Conservation (phyloP, 2,329 filamentous ascomycete genomes). For the Hypomyces perniciosus region DNA sequence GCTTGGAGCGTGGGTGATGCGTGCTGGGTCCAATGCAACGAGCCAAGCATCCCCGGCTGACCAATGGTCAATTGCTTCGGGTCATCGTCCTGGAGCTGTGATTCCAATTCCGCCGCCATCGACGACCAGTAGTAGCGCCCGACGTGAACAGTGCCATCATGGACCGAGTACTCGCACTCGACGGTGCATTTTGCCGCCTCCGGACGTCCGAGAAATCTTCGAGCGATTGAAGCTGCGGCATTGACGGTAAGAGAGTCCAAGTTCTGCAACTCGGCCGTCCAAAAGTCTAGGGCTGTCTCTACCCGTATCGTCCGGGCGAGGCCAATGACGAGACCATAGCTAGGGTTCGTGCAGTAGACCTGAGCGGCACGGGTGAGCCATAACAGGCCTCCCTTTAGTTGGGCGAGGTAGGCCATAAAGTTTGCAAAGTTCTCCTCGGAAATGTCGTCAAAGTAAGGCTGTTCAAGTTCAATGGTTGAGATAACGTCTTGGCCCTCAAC, state of each 20-base stretch:
- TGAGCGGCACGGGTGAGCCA: slow-evolving; percentile 12
- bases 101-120: not conserved
- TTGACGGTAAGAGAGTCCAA: not conserved
- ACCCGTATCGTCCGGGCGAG: not conserved
- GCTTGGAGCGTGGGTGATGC: not conserved
- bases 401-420: slow-evolving; percentile 14
- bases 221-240: not conserved
- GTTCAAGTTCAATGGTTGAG: slow-evolving; percentile 15
- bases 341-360: slow-evolving; percentile 6
- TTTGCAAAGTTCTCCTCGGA: not conserved
- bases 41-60: not conserved
- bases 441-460: slow-evolving; percentile 14
- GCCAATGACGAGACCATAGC: slow-evolving; percentile 4
- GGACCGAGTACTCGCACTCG: not conserved
- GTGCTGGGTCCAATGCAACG: slow-evolving; percentile 1
- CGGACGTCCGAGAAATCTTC: not conserved
- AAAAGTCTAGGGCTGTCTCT: slow-evolving; percentile 5
- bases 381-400: slow-evolving; percentile 1
- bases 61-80: not conserved
- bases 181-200: not conserved
- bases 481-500: slow-evolving; percentile 8
- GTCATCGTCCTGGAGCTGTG: not conserved
- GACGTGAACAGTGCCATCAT: not conserved
- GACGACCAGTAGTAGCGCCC: not conserved
- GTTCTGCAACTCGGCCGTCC: slow-evolving; percentile 7